phyloP scores from a whole-genome alignment of 2,329 filamentous ascomycete species.

The Xylariaceae sp. region DNA sequence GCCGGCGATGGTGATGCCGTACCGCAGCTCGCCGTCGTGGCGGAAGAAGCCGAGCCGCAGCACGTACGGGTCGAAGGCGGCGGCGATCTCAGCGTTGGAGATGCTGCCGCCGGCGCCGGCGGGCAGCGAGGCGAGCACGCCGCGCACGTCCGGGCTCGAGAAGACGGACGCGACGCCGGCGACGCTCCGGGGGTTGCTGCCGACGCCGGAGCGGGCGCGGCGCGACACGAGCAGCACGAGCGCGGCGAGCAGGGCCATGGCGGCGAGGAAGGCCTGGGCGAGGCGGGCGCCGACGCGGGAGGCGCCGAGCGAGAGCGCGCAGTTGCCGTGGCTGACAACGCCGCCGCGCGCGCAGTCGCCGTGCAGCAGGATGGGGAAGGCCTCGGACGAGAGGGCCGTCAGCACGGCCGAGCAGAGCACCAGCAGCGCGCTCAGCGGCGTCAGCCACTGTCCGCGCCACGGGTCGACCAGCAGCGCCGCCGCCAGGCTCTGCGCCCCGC shows the following conservation, averaged over 20 bases:
- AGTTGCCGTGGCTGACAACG: slow-evolving; percentile 13
- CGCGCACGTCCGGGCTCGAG: slow-evolving; percentile 12
- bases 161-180: slow-evolving; percentile 28
- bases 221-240: slow-evolving; percentile 22
- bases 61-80: slow-evolving; percentile 7
- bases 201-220: slow-evolving; percentile 30
- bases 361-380: slow-evolving; percentile 29
- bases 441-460: slow-evolving; percentile 8
- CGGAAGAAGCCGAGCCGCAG: slow-evolving; percentile 21
- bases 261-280: slow-evolving; percentile 24
- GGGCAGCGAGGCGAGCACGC: slow-evolving; percentile 15
- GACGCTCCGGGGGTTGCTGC: slow-evolving; percentile 33
- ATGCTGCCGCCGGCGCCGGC: slow-evolving; percentile 8
- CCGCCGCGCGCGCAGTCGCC: slow-evolving; percentile 21
- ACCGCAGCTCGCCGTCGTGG: slow-evolving; percentile 19
- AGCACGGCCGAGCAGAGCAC: slow-evolving; percentile 27
- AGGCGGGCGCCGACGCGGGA: slow-evolving; percentile 22
- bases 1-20: slow-evolving; percentile 19
- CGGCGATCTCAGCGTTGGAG: too few relatives aligned
- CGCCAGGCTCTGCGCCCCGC: slow-evolving; percentile 27
- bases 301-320: slow-evolving; percentile 29
- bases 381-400: slow-evolving; percentile 33
- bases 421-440: slow-evolving; percentile 27
- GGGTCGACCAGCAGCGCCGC: slow-evolving; percentile 19
- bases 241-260: slow-evolving; percentile 22